Evolutionary conservation across 371 early-diverging fungal species (phyloP).

Genomic region (Apophysomyces variabilis): DNA sequence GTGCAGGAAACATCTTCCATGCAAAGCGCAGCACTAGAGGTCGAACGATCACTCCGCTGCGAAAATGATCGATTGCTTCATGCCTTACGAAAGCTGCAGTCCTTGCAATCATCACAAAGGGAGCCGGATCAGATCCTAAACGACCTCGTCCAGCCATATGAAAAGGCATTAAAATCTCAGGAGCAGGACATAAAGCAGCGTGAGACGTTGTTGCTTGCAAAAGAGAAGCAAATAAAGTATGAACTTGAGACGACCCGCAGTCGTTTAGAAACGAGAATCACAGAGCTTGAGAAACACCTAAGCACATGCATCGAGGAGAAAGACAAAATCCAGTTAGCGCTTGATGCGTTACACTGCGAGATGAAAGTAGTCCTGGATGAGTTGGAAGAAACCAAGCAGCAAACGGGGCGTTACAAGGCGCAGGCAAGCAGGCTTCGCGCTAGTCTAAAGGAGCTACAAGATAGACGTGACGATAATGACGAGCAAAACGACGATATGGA

Average conservation of each 20-base stretch:
- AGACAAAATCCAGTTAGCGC: background rate
- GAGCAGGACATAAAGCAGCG: background rate
- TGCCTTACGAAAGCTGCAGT: background rate
- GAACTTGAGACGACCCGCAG: too few relatives aligned
- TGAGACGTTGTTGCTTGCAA: background rate
- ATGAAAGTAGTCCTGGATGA: background rate
- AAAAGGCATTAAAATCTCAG: background rate
- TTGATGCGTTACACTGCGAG: background rate
- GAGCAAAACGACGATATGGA: constrained; percentile 21
- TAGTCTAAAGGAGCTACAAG: constrained; percentile 15
- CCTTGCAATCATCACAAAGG: background rate
- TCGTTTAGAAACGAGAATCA: background rate
- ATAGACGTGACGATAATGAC: background rate
- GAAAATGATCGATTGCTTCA: background rate
- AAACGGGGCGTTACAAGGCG: constrained; percentile 11
- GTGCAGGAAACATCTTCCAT: background rate
- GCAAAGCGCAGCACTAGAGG: background rate
- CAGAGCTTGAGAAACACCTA: background rate
- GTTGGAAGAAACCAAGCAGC: constrained; percentile 8
- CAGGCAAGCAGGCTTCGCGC: constrained; percentile 16
- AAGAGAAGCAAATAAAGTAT: background rate
- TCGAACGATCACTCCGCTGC: background rate
- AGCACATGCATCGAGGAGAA: background rate
- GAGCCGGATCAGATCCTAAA: background rate
- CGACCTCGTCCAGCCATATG: background rate